phyloP scores from a whole-genome alignment of 192 early-diverging fungal genomes.

The Jimgerdemannia flammicorona region DNA sequence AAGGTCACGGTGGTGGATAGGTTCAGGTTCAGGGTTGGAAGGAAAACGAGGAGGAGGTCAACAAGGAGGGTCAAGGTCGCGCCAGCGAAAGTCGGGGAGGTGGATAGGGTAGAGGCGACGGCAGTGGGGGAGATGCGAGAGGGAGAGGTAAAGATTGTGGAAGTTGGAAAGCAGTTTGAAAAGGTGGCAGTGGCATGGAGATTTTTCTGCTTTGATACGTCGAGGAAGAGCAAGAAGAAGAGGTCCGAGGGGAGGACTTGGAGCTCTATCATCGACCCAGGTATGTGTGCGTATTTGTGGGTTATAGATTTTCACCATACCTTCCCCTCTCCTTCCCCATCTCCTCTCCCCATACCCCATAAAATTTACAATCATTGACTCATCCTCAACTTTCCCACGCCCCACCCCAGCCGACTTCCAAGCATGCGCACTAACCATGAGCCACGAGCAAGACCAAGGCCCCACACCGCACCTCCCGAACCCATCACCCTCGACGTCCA shows the following conservation, averaged over 20 bases:
- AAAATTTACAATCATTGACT: neutral
- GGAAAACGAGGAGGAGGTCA: neutral
- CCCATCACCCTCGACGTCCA: neutral
- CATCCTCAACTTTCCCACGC: neutral
- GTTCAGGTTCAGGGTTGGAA: neutral
- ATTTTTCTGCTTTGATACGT: neutral
- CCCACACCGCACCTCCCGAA: neutral
- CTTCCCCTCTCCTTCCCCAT: too few relatives aligned
- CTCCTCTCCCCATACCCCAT: too few relatives aligned
- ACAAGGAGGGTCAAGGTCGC: neutral
- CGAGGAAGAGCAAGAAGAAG: neutral
- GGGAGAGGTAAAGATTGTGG: too few relatives aligned
- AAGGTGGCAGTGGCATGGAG: neutral
- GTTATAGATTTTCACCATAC: neutral
- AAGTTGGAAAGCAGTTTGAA: neutral
- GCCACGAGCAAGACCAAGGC: neutral
- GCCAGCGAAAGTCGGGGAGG: neutral
- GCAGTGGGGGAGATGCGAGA: too few relatives aligned
- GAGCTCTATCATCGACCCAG: neutral
- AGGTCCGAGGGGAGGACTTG: neutral
- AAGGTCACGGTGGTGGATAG: neutral
- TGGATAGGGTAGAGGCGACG: too few relatives aligned
- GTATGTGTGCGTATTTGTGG: neutral
- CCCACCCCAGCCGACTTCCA: neutral
- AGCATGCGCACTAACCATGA: neutral